phyloP scores from a whole-genome alignment of 2,329 filamentous ascomycete genomes.

The Fusarium lateritium region DNA sequence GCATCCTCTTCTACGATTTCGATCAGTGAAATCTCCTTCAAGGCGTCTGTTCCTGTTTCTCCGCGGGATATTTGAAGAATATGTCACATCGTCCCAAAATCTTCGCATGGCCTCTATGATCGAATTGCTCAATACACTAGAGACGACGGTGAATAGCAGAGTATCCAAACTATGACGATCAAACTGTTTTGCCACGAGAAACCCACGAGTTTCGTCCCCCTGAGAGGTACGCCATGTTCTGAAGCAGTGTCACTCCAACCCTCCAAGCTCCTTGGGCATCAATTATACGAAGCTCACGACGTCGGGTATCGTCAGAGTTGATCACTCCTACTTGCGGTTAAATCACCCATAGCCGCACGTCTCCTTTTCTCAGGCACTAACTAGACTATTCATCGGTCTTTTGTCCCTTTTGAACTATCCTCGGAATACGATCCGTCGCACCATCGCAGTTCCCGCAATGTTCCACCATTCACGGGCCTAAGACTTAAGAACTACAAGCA shows the following conservation, averaged over 20 bases:
- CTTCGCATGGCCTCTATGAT: background rate
- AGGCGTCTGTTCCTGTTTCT: background rate
- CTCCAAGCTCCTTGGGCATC: background rate
- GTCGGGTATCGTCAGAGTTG: background rate
- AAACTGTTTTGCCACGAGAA: slow-evolving; percentile 9
- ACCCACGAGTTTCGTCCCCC: slow-evolving; percentile 14
- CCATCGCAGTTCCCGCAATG: slow-evolving; percentile 9
- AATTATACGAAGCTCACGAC: background rate
- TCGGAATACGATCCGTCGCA: slow-evolving; percentile 1
- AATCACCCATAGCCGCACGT: background rate
- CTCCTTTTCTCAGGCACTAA: background rate
- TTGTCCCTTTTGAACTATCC: slow-evolving; percentile 1
- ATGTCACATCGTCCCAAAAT: background rate
- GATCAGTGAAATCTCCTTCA: background rate
- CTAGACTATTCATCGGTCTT: background rate
- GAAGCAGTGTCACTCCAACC: background rate
- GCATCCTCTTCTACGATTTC: background rate
- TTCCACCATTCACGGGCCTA: slow-evolving; percentile 9
- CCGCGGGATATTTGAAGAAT: background rate
- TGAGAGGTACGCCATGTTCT: slow-evolving; percentile 2
- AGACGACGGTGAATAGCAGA: background rate
- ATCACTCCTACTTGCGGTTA: slow-evolving; percentile 2
- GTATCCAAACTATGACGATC: background rate
- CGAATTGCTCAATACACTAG: no score
- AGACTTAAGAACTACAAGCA: background rate